Evolutionary conservation across 2,329 filamentous ascomycete genomes (phyloP).

Genomic region (Madurella mycetomatis): DNA sequence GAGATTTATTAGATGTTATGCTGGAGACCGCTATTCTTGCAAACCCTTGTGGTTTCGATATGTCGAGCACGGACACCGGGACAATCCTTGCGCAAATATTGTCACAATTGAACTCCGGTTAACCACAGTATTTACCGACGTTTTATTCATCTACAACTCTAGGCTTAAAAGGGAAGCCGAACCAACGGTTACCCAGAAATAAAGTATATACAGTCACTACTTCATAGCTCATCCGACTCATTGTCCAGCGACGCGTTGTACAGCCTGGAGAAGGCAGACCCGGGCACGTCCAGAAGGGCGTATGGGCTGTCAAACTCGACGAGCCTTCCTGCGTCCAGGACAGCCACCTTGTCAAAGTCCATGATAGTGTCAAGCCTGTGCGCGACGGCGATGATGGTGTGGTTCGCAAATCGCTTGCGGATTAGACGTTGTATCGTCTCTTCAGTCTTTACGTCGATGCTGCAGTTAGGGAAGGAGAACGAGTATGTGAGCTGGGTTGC

Average conservation of each 20-base stretch:
- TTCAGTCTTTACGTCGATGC: slow-evolving; percentile 54
- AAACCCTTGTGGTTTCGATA: no score
- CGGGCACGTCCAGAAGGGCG: slow-evolving; percentile 15
- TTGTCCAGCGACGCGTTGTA: slow-evolving; percentile 15
- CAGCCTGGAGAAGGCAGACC: slow-evolving; percentile 17
- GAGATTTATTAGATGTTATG: no score
- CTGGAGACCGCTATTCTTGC: no score
- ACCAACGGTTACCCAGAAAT: no score
- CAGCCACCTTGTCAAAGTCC: slow-evolving; percentile 46
- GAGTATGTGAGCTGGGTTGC: neutral
- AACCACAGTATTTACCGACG: no score
- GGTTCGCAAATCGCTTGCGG: slow-evolving; percentile 45
- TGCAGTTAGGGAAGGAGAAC: slow-evolving; percentile 25
- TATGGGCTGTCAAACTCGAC: slow-evolving; percentile 27
- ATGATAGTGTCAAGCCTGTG: slow-evolving; percentile 41
- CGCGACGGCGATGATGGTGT: slow-evolving; percentile 46
- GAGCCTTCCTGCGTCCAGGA: slow-evolving; percentile 40
- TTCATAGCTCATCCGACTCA: slow-evolving; percentile 9
- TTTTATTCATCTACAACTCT: no score
- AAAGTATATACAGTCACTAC: no score
- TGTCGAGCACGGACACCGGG: no score
- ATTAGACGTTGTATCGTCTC: slow-evolving; percentile 52
- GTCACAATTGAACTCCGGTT: no score
- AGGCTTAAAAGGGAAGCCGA: no score
- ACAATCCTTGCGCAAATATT: no score